These are phyloP conservation scores for Claviceps digitariae DNA, from an alignment of 2,329 filamentous ascomycete species.

Conservation along the genomic window DNA sequence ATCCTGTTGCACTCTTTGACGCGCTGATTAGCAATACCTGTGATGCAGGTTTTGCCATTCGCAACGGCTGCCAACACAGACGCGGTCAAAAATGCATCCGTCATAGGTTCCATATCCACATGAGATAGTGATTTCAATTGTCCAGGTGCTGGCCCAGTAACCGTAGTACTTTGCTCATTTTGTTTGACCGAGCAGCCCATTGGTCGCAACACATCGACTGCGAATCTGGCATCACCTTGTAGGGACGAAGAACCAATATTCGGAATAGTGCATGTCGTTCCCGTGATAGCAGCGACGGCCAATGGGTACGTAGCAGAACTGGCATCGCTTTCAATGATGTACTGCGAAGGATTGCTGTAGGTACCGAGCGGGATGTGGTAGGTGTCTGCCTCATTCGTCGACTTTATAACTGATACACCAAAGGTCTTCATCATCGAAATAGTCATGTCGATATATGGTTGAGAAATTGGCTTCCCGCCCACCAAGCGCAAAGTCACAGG, in stretches of 20 bases:
- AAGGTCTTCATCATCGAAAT: constrained; percentile 95
- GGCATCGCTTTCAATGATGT: constrained; percentile 90
- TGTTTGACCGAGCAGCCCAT: constrained; percentile 93
- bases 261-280: constrained; percentile 87
- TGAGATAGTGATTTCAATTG: constrained; percentile 61
- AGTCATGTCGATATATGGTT: constrained; percentile 97
- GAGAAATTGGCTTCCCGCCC: constrained; percentile 94
- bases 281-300: constrained; percentile 87
- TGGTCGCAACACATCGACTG: constrained; percentile 72
- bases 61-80: constrained; percentile 87
- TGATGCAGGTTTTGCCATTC: constrained; percentile 69
- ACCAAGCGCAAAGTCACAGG: constrained; percentile 82
- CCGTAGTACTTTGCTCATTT: constrained; percentile 73
- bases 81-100: constrained; percentile 91
- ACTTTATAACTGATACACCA: constrained; percentile 67
- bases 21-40: constrained; percentile 91
- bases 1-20: constrained; percentile 99
- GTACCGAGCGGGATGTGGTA: constrained; percentile 81
- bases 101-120: constrained; percentile 99
- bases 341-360: constrained; percentile 75
- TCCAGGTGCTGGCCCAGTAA: constrained; percentile 72
- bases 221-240: constrained; percentile 90
- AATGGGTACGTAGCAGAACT: constrained; percentile 95
- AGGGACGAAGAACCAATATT: constrained; percentile 90
- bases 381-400: constrained; percentile 68